A percentile compares a stretch with the other conserved stretches of the same genome.
Evolutionary conservation across 2,329 filamentous ascomycete genomes (phyloP).

Genomic region (Chrysosphaeria jannelii): DNA sequence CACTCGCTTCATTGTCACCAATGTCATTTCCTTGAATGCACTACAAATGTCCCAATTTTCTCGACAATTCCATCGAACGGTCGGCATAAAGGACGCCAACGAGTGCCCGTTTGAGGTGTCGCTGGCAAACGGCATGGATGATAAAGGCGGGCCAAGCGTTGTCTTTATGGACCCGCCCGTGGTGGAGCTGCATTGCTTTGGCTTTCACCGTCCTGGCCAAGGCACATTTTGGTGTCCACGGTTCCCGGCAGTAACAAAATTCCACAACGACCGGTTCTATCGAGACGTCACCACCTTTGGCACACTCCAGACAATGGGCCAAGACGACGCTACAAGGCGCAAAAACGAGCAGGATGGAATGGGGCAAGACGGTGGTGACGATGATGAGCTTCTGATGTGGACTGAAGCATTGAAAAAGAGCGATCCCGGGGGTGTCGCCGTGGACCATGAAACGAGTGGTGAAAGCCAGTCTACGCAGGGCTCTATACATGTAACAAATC

Average conservation of each 20-base stretch:
- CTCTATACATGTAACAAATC: too few relatives aligned
- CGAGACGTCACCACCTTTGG: slow-evolving; percentile 36
- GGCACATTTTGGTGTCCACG: slow-evolving; percentile 42
- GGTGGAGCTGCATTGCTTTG: slow-evolving; percentile 52
- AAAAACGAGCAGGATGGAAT: neutral
- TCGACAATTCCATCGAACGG: slow-evolving; percentile 12
- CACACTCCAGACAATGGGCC: slow-evolving; percentile 34
- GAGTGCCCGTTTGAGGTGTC: slow-evolving; percentile 11
- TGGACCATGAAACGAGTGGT: slow-evolving; percentile 18
- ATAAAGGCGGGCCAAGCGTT: slow-evolving; percentile 12
- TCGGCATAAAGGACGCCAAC: neutral
- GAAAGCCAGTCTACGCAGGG: too few relatives aligned
- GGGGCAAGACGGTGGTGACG: neutral
- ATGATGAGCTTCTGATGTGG: slow-evolving; percentile 14
- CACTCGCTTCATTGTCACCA: slow-evolving; percentile 36
- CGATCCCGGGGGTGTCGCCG: slow-evolving; percentile 14
- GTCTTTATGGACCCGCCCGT: slow-evolving; percentile 43
- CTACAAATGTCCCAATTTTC: slow-evolving; percentile 20
- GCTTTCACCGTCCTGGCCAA: slow-evolving; percentile 43
- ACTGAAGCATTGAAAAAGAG: slow-evolving; percentile 25
- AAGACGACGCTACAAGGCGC: slow-evolving; percentile 3
- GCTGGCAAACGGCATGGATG: slow-evolving; percentile 15
- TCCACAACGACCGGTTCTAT: slow-evolving; percentile 46
- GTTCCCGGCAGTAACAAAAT: slow-evolving; percentile 46
- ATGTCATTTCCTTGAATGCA: slow-evolving; percentile 24